Evolutionary conservation across 2,329 filamentous ascomycete genomes (phyloP), one percentile per base, ranked within the genome.

Genomic region (Fusarium sublunatum): DNA sequence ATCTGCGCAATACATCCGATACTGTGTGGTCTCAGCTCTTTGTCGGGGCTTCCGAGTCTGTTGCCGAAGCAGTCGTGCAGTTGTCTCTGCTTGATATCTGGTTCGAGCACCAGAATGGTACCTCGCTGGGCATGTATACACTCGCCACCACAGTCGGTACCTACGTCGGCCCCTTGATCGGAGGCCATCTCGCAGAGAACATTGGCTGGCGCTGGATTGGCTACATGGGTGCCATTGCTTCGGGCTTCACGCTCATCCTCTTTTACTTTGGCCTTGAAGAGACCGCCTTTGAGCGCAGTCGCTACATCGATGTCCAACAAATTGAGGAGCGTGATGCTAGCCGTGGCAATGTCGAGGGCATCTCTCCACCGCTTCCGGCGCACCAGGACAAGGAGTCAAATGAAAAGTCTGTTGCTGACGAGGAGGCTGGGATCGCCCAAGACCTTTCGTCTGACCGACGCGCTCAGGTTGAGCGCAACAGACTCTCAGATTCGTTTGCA

Each of bases 1-100:
- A 74, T 24, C 75, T 82, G 10, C 65, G 77, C 44, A 77, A 68
- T 22, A 76, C 74, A 2, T 69, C 74, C 13, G 82, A 84, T 53
- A 79, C 82, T 3, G 79, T 86, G 52, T 84, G 81, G 78, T 82
- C 82, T 42, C 84, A 86, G 68, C 75, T 86, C 3, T 86, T 86
- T 51, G 82, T 86, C 3, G 84, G 84, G 13, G 83, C 83, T 3
- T 85, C 83, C 5, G 83, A 86, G 70, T 79, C 82, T 8, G 82
- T 82, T 38, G 83, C 82, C 2, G 84, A 86, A 70, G 83, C 84
- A 1, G 79, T 82, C 28, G 83, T 83, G 7, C 84, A 86, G 66
- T 72, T 85, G n/a, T 85, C 82, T 2, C 74, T 86, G 26, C 81
- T 83, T 7, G 84, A 86, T 63, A 77, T 86, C 28, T 86, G 84